Percentiles rank a stretch among this genome's conserved stretches.
These are phyloP conservation scores for Geranium brycei DNA, from an alignment of 345 rosid species.

Conservation along the genomic window DNA sequence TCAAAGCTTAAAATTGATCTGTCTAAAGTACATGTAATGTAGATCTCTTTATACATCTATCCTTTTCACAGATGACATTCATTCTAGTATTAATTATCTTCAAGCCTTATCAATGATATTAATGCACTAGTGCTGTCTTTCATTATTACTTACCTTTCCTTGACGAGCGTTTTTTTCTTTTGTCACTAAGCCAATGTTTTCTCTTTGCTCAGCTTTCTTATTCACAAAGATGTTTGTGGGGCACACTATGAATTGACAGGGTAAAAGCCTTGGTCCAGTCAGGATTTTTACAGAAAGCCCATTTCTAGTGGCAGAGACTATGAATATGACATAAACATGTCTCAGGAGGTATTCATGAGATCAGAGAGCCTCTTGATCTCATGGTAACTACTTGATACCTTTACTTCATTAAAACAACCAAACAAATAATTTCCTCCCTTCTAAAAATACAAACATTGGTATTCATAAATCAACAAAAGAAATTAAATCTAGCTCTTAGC, in stretches of 20 bases:
- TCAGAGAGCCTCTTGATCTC: conserved; percentile 7
- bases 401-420: no score
- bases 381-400: background rate
- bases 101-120: background rate
- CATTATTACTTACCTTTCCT: background rate
- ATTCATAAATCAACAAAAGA: background rate
- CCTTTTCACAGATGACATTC: background rate
- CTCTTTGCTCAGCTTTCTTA: conserved; percentile 9
- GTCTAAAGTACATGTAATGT: background rate
- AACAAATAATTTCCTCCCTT: background rate
- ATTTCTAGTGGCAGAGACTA: conserved; percentile 2
- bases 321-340: background rate
- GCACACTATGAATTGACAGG: background rate
- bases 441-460: background rate
- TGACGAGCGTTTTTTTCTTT: conserved; percentile 1
- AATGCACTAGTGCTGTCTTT: background rate
- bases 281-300: conserved; percentile 9
- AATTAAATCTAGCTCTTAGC: background rate
- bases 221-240: conserved; percentile 11
- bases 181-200: conserved; percentile 13
- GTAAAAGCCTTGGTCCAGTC: conserved; percentile 8
- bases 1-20: conserved; percentile 4
- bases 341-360: conserved; percentile 5
- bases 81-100: conserved; percentile 3
- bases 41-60: background rate